A percentile compares a stretch with the other conserved stretches of the same genome.
Conservation (phyloP, 2,329 filamentous ascomycete species). For the Penicillium occitanis region DNA sequence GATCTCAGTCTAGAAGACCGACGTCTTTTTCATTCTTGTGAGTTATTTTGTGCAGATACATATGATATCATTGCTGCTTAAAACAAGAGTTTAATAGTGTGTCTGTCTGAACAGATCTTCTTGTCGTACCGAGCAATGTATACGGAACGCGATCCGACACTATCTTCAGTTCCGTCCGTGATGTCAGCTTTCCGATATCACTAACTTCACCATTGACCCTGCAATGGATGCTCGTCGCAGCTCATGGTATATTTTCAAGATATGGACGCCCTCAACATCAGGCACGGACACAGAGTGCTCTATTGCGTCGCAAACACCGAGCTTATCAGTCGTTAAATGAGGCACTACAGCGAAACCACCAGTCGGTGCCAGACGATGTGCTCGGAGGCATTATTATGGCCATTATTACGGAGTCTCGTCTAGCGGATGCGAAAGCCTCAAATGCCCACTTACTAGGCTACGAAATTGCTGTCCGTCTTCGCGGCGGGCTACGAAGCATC, state of each 20-base stretch:
- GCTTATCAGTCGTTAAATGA: conserved; percentile 8
- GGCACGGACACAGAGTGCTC: neutral
- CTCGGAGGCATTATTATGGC: conserved; percentile 8
- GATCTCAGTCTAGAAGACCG: conserved; percentile 6
- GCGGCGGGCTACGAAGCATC: conserved; percentile 6
- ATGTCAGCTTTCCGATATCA: conserved; percentile 12
- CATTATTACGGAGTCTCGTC: conserved; percentile 9
- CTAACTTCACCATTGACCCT: conserved; percentile 6
- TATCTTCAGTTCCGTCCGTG: conserved; percentile 15
- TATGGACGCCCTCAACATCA: neutral
- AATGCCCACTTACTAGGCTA: conserved; percentile 10
- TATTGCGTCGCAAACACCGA: conserved; percentile 4
- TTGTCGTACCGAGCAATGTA: neutral
- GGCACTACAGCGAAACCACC: neutral
- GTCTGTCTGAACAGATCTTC: neutral
- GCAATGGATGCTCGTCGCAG: conserved; percentile 16
- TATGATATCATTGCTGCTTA: no score
- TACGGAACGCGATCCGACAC: conserved; percentile 14
- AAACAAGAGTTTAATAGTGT: neutral
- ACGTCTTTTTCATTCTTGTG: conserved; percentile 10
- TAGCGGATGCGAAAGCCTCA: neutral
- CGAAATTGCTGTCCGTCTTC: neutral
- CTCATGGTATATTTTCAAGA: neutral
- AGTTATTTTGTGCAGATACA: neutral
- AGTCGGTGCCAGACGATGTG: neutral